These are phyloP conservation scores for Exobasidium rhododendri DNA, from an alignment of 1,284 basidiomycete species.

Conservation along the genomic window DNA sequence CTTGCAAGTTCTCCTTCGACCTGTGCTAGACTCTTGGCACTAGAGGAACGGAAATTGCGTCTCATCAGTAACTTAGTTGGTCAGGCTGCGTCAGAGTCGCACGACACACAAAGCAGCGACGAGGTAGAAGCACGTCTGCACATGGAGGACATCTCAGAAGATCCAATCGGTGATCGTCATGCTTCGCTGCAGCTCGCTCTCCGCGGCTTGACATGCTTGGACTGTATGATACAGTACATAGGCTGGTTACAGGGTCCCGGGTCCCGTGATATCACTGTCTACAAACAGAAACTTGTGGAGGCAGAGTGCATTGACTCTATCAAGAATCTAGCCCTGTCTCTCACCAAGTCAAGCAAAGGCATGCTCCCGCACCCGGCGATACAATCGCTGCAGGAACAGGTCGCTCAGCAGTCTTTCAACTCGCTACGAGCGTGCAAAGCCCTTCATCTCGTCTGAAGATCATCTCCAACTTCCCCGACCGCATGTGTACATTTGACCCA, in stretches of 20 bases:
- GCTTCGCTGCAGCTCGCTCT: slow-evolving; percentile 6
- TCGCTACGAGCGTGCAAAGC: neutral
- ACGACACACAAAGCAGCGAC: slow-evolving; percentile 4
- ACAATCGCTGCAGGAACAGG: neutral
- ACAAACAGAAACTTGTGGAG: slow-evolving; percentile 1
- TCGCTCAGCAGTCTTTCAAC: neutral
- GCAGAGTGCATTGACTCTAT: neutral
- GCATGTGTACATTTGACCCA: too few relatives aligned
- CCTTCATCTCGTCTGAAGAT: neutral
- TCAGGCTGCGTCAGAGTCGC: neutral
- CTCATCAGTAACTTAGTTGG: slow-evolving; percentile 4
- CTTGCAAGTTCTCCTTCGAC: neutral
- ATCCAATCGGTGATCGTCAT: neutral
- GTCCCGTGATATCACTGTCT: neutral
- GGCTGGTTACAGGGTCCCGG: slow-evolving; percentile 6
- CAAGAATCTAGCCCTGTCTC: neutral
- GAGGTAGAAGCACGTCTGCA: slow-evolving; percentile 10
- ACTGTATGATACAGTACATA: slow-evolving; percentile 5
- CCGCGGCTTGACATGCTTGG: slow-evolving; percentile 11
- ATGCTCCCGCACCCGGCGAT: neutral
- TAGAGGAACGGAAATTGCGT: slow-evolving; percentile 9
- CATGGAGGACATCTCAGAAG: neutral
- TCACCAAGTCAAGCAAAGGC: neutral
- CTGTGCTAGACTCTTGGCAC: slow-evolving; percentile 3
- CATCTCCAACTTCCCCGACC: too few relatives aligned